These are phyloP conservation scores for Colletotrichum noveboracense DNA, from an alignment of 2,329 filamentous ascomycete genomes.

Conservation along the genomic window DNA sequence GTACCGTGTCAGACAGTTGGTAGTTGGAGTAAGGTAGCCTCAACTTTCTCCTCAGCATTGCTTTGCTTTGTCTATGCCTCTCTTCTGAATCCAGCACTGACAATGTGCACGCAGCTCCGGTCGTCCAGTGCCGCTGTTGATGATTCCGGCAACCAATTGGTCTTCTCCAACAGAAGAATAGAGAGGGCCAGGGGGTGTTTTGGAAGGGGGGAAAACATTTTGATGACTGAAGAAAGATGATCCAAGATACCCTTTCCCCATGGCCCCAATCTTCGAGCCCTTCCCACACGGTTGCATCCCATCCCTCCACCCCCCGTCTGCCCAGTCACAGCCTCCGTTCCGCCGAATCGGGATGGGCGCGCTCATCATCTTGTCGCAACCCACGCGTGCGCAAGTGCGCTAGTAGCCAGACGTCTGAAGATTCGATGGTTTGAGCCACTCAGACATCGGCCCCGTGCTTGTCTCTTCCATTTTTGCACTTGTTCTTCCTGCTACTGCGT, in stretches of 20 bases:
- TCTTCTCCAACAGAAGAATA: not conserved
- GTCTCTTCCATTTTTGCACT: not conserved
- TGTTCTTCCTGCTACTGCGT: not conserved
- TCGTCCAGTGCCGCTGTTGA: conserved; percentile 1
- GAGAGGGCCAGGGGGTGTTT: not conserved
- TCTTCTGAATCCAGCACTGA: not conserved
- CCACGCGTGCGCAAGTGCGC: not conserved
- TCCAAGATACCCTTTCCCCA: not conserved
- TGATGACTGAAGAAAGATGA: not conserved
- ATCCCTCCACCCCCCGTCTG: not conserved
- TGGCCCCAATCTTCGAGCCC: not conserved
- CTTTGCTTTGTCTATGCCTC: not conserved
- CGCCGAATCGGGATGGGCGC: conserved; percentile 21
- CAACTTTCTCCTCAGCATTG: not conserved
- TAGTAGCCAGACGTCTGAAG: conserved; percentile 15
- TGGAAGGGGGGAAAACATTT: not conserved
- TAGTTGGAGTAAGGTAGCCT: not conserved
- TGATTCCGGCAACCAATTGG: not conserved
- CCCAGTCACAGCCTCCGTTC: conserved; percentile 13
- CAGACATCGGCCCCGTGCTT: not conserved
- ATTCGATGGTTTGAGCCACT: conserved; percentile 17
- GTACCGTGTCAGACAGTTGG: not conserved
- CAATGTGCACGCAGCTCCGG: not conserved
- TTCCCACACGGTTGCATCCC: not conserved
- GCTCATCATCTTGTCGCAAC: conserved; percentile 1